Evolutionary conservation across 768 basidiomycete genomes (phyloP).

Genomic region (Collybia mongolica): DNA sequence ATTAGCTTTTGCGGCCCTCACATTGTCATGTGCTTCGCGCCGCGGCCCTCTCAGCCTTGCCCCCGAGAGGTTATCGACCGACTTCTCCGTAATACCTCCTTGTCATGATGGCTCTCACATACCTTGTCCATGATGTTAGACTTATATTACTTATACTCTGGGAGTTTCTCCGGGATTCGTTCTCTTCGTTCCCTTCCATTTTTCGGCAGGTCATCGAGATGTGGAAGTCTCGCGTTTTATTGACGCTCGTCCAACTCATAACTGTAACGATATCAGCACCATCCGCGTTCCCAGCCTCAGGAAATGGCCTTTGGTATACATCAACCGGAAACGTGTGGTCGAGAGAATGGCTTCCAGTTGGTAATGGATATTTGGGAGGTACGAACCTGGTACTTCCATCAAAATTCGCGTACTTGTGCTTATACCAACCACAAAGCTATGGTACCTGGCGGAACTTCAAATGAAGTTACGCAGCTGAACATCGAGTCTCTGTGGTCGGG

Average conservation of each 20-base stretch:
- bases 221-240: conserved; percentile 21
- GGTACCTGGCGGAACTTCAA: conserved; percentile 57
- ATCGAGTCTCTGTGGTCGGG: conserved; percentile 79
- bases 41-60: conserved; percentile 7
- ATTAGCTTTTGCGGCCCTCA: conserved; percentile 12
- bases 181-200: conserved; percentile 6
- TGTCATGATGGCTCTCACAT: conserved; percentile 18
- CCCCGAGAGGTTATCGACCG: no score
- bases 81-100: neutral
- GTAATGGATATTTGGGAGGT: conserved; percentile 48
- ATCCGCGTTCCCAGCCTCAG: conserved; percentile 60
- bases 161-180: conserved; percentile 11
- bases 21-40: conserved; percentile 16
- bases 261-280: conserved; percentile 24
- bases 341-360: conserved; percentile 63
- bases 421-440: conserved; percentile 43
- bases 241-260: conserved; percentile 21
- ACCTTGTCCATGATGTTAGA: conserved; percentile 5
- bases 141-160: conserved; percentile 18
- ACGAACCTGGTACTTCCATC: no score
- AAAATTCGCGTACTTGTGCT: neutral
- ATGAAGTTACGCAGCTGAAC: conserved; percentile 67
- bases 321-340: conserved; percentile 54
- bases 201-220: conserved; percentile 15
- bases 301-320: conserved; percentile 77